A percentile compares a stretch with the other conserved stretches of the same genome.
These are phyloP conservation scores for Chaetomium sp. DNA, from an alignment of 2,329 filamentous ascomycete genomes.

Conservation along the genomic window DNA sequence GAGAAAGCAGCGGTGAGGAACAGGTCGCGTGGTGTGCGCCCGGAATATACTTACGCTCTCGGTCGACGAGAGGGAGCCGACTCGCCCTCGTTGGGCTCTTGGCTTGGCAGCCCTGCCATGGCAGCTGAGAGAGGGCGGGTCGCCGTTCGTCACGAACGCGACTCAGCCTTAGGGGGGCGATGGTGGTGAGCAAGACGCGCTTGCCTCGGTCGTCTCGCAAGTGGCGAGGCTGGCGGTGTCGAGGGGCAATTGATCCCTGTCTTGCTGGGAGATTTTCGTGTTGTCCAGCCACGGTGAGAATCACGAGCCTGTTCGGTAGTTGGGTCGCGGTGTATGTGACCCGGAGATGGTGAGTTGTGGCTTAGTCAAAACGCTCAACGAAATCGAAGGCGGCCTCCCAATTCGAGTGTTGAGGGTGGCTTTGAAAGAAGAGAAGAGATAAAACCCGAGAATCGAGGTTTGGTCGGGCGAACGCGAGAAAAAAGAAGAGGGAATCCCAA, in stretches of 20 bases:
- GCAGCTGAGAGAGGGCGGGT: conserved; percentile 16
- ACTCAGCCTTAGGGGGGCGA: conserved; percentile 17
- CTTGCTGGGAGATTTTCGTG: conserved; percentile 4
- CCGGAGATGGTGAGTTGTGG: not conserved
- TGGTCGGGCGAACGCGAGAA: too few species aligned
- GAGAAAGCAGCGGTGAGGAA: not conserved
- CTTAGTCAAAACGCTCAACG: not conserved
- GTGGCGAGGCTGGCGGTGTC: conserved; percentile 11
- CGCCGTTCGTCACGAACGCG: conserved; percentile 15
- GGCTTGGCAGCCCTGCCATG: conserved; percentile 15
- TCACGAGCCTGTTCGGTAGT: conserved; percentile 1
- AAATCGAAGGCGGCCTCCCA: not conserved
- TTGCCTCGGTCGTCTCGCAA: conserved; percentile 1
- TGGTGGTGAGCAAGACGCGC: not conserved
- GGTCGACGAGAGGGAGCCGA: conserved; percentile 26
- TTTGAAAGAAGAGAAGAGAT: not conserved
- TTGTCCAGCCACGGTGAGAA: conserved; percentile 17
- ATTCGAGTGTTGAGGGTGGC: not conserved
- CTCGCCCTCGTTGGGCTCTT: conserved; percentile 16
- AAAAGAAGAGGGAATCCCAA: too few species aligned
- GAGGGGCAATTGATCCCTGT: conserved; percentile 2
- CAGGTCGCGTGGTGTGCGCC: not conserved
- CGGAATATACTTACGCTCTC: conserved; percentile 33
- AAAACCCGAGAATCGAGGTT: too few species aligned
- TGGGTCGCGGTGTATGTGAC: not conserved